phyloP scores from a whole-genome alignment of 495 filamentous ascomycete genomes.

The Aspergillus panamensis region DNA sequence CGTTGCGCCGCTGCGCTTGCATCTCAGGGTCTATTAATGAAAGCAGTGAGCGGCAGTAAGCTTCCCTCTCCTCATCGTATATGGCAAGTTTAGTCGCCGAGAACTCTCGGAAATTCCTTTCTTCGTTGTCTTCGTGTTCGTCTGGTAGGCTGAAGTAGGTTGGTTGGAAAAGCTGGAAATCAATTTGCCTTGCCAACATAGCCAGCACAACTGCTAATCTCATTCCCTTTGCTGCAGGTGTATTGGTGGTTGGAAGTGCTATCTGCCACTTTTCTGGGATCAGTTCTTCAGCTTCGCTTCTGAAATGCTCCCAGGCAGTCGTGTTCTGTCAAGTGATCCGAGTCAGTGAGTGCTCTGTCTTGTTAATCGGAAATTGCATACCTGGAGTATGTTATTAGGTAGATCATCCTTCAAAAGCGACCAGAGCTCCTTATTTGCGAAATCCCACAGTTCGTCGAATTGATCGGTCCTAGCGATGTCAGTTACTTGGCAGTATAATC shows the following conservation, averaged over 20 bases:
- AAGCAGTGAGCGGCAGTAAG: conserved; percentile 25
- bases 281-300: conserved; percentile 4
- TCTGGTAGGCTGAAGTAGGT: conserved; percentile 18
- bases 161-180: conserved; percentile 27
- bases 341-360: background rate
- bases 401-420: conserved; percentile 18
- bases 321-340: conserved; percentile 3
- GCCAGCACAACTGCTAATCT: conserved; percentile 24
- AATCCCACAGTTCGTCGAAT: conserved; percentile 18
- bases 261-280: conserved; percentile 5
- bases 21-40: conserved; percentile 21
- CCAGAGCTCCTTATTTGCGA: conserved; percentile 16
- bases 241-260: conserved; percentile 20
- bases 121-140: background rate
- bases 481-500: background rate
- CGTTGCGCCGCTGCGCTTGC: conserved; percentile 10
- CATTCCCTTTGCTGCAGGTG: conserved; percentile 25
- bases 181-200: conserved; percentile 26
- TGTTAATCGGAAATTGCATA: conserved; percentile 5
- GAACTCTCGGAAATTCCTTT: conserved; percentile 5
- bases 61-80: conserved; percentile 24
- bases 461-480: conserved; percentile 14
- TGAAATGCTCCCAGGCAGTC: background rate
- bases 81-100: conserved; percentile 20
- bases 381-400: conserved; percentile 16